A percentile compares a stretch with the other conserved stretches of the same genome.
Conservation (phyloP, 495 filamentous ascomycete genomes). For the Chaetomium fimeti region DNA sequence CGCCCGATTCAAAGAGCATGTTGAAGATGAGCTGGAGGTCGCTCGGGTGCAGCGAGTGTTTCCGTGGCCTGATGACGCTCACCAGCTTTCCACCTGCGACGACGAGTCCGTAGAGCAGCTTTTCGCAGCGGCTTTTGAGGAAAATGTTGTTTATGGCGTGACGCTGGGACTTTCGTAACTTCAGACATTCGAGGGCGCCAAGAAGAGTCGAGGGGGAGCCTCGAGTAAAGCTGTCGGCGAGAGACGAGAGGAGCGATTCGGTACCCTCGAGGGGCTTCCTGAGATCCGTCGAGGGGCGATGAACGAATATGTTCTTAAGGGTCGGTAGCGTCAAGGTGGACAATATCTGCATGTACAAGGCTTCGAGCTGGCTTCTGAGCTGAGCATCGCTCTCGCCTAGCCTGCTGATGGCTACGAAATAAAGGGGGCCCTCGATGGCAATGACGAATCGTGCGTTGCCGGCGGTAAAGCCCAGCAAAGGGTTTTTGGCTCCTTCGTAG, state of each 20-base stretch:
- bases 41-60: constrained; percentile 92
- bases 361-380: constrained; percentile 83
- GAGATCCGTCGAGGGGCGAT: constrained; percentile 87
- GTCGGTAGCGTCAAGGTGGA: constrained; percentile 90
- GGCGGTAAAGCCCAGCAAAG: constrained; percentile 76
- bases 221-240: constrained; percentile 90
- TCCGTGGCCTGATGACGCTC: constrained; percentile 88
- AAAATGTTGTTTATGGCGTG: constrained; percentile 82
- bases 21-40: constrained; percentile 97
- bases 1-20: constrained; percentile 96
- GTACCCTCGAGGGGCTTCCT: constrained; percentile 91
- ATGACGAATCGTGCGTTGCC: constrained; percentile 82
- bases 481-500: constrained; percentile 76
- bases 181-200: constrained; percentile 86
- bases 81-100: constrained; percentile 93
- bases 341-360: constrained; percentile 95
- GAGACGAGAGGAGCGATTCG: constrained; percentile 82
- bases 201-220: constrained; percentile 87
- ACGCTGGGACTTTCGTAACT: constrained; percentile 81
- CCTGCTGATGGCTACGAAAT: constrained; percentile 88
- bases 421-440: constrained; percentile 76
- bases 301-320: constrained; percentile 83
- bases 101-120: constrained; percentile 87
- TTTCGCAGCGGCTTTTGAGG: constrained; percentile 68
- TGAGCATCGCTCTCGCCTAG: constrained; percentile 88